Base-by-base conservation (phyloP, 2,329 filamentous ascomycete genomes). In the Periconia digitata region DNA sequence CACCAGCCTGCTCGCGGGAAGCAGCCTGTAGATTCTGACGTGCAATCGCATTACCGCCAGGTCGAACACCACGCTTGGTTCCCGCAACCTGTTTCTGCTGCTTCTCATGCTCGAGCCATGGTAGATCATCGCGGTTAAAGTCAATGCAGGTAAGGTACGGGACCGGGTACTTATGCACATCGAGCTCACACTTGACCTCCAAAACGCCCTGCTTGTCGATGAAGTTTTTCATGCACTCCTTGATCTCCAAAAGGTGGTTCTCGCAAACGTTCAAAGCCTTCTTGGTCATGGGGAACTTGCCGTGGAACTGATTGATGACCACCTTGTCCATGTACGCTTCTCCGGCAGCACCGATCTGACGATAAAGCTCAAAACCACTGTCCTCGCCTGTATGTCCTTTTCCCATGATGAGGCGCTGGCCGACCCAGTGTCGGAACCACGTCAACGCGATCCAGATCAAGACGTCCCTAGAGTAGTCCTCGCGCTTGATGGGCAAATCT, bases 391-490 rank as follows among this genome's bases (percentile, higher is more conserved):
- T 59, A 32, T 67, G 65, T 10, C 72, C 76, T 34, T 64, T 65
- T 20, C 72, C 69, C 8, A 67, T 65, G 32, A 70, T 62, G 29
- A 79, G 63, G 13, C 66, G 59, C 44, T 77, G 70, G 1, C 64
- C 67, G 24, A 78, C 58, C 72, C 74, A 79, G 57, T 80, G 74
- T 1, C 74, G 73, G 59, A 78, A 75, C 43, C 77, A 72, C 7
- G 56, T 59, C 7, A 80, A 63, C 3, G 72, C 73, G 63, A 80
- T 76, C 79, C 78, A 81, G 53, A 75, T 68, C 50, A 79, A 71
- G 49, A 81, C 76, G 50, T 80, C 75, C 48, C 71, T 74, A 17
- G 69, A 63, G 52, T 79, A 80, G 15, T 67, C 65, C 38, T 73
- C 70, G 27, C 76, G 74, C 44, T 67, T 70, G 44, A 71, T 67